These are phyloP conservation scores for Saccharomyces uvarum DNA, from an alignment of 1,139 yeast species.

Conservation along the genomic window DNA sequence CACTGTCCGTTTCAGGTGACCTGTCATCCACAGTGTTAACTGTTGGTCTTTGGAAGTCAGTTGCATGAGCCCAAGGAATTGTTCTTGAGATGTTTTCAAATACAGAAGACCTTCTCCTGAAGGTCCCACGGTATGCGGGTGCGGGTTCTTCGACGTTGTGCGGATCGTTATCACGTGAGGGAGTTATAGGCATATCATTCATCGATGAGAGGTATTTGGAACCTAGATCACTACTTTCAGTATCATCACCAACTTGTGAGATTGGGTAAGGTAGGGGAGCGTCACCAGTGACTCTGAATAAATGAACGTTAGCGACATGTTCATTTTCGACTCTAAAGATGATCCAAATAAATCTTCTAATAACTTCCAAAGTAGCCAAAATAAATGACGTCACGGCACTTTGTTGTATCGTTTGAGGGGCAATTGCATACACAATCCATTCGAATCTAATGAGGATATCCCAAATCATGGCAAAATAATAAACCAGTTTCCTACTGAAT, in stretches of 20 bases:
- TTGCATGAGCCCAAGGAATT: slow-evolving; percentile 73
- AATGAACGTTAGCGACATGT: slow-evolving; percentile 79
- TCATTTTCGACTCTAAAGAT: slow-evolving; percentile 92
- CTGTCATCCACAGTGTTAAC: slow-evolving; percentile 13
- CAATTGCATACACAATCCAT: slow-evolving; percentile 77
- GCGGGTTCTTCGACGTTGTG: slow-evolving; percentile 15
- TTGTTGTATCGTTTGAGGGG: slow-evolving; percentile 71
- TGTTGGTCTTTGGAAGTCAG: slow-evolving; percentile 68
- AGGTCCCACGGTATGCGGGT: slow-evolving; percentile 18
- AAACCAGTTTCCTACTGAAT: slow-evolving; percentile 47
- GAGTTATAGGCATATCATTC: background rate
- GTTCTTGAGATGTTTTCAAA: slow-evolving; percentile 49
- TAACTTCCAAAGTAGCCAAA: slow-evolving; percentile 72
- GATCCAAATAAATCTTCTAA: slow-evolving; percentile 82
- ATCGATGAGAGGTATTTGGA: slow-evolving; percentile 2
- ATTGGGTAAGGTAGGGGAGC: slow-evolving; percentile 70
- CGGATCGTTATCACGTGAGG: background rate
- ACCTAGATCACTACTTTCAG: background rate
- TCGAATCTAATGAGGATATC: slow-evolving; percentile 76
- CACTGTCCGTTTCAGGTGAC: slow-evolving; percentile 31
- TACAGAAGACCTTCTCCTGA: slow-evolving; percentile 32
- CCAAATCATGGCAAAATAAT: slow-evolving; percentile 64
- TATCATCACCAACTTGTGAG: slow-evolving; percentile 7
- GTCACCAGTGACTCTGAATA: slow-evolving; percentile 81
- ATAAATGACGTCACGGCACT: slow-evolving; percentile 84